These are phyloP conservation scores for Lasiodiplodia citricola DNA, from an alignment of 2,329 filamentous ascomycete genomes.

Conservation along the genomic window DNA sequence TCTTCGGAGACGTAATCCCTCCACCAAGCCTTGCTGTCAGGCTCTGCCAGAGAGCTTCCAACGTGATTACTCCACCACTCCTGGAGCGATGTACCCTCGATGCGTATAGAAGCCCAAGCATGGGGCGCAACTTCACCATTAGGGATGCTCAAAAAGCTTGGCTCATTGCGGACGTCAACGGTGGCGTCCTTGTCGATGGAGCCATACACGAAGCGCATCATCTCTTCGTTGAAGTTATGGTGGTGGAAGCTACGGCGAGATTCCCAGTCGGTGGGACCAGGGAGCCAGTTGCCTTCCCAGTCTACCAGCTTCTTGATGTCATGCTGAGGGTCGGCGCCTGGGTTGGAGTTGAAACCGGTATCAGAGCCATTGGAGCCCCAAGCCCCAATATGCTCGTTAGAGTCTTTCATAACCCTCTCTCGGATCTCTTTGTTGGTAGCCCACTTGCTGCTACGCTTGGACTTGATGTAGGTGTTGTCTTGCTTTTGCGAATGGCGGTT, in stretches of 20 bases:
- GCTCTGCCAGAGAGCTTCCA: conserved; percentile 26
- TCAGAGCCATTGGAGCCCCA: conserved; percentile 3
- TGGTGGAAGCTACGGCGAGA: conserved; percentile 38
- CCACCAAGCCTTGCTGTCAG: conserved; percentile 42
- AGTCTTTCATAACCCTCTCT: neutral
- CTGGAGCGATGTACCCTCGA: conserved; percentile 20
- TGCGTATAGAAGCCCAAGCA: conserved; percentile 4
- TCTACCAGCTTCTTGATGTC: conserved; percentile 46
- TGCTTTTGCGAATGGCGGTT: neutral
- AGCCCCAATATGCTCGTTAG: neutral
- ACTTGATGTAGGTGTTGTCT: neutral
- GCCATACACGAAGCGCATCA: conserved; percentile 41
- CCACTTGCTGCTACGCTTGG: conserved; percentile 11
- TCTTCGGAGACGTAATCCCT: conserved; percentile 27
- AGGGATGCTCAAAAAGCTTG: neutral
- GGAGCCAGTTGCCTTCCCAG: conserved; percentile 54
- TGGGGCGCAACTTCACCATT: conserved; percentile 18
- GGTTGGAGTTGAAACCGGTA: conserved; percentile 1
- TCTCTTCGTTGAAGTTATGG: conserved; percentile 39
- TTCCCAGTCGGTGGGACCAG: conserved; percentile 55
- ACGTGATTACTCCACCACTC: conserved; percentile 27
- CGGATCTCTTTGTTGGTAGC: conserved; percentile 23
- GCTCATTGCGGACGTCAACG: conserved; percentile 3
- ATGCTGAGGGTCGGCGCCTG: conserved; percentile 13
- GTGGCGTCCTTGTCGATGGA: conserved; percentile 23